These are phyloP conservation scores for Penicillium canescens DNA, from an alignment of 495 filamentous ascomycete species.

Conservation along the genomic window DNA sequence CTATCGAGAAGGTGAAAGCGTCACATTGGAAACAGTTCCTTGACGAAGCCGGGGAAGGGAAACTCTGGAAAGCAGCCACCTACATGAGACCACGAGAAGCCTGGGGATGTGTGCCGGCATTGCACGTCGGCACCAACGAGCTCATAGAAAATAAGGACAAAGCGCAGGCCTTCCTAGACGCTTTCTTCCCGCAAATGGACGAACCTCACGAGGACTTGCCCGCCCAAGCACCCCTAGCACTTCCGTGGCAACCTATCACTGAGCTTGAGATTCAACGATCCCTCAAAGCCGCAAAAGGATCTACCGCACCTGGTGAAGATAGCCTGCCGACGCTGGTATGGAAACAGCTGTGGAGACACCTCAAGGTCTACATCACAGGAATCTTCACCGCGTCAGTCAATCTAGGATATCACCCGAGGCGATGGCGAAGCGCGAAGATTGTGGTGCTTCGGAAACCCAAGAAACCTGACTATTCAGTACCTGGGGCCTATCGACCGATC, in stretches of 20 bases:
- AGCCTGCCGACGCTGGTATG: constrained; percentile 19
- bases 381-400: constrained; percentile 21
- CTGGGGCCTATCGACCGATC: constrained; percentile 23
- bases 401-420: constrained; percentile 19
- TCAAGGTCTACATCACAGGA: constrained; percentile 11
- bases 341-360: constrained; percentile 22
- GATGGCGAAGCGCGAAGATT: constrained; percentile 18
- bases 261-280: constrained; percentile 23
- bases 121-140: constrained; percentile 8
- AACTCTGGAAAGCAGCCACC: constrained; percentile 21
- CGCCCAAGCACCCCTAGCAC: neutral
- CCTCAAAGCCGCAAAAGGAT: constrained; percentile 14
- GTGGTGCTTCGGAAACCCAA: constrained; percentile 25
- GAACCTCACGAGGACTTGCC: neutral
- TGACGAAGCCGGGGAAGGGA: constrained; percentile 19
- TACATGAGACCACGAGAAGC: constrained; percentile 25
- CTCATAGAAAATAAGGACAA: constrained; percentile 23
- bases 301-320: constrained; percentile 26
- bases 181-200: constrained; percentile 28
- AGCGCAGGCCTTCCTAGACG: constrained; percentile 17
- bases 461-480: constrained; percentile 22
- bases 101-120: constrained; percentile 15
- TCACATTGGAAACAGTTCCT: constrained; percentile 4
- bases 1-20: constrained; percentile 10
- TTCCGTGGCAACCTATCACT: constrained; percentile 22